Percentiles rank a stretch among this genome's conserved stretches.
Evolutionary conservation across 2,329 filamentous ascomycete species (phyloP).

Genomic region (Chaetothyriales sp.): DNA sequence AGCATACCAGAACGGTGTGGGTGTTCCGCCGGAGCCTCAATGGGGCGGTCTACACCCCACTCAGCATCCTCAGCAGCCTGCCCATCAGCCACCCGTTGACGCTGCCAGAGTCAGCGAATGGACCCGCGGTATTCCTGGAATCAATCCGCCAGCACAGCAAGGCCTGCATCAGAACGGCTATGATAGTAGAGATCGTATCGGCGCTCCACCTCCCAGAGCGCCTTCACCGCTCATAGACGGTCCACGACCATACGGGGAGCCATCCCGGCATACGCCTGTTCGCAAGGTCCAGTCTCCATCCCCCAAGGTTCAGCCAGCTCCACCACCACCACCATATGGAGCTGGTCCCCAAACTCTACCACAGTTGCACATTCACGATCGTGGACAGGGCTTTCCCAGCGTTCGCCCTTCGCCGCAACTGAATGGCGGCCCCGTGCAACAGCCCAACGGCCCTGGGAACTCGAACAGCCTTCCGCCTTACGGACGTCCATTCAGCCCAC

Average conservation of each 20-base stretch:
- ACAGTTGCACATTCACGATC: constrained; percentile 33
- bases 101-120: constrained; percentile 43
- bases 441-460: constrained; percentile 42
- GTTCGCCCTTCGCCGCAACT: constrained; percentile 34
- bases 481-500: constrained; percentile 58
- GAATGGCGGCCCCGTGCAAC: constrained; percentile 36
- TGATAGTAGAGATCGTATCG: constrained; percentile 59
- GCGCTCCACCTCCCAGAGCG: constrained; percentile 54
- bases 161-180: constrained; percentile 55
- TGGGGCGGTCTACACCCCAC: constrained; percentile 55
- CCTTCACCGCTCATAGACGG: constrained; percentile 63
- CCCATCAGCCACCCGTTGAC: constrained; percentile 33
- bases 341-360: constrained; percentile 32
- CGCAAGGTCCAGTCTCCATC: constrained; percentile 42
- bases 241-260: constrained; percentile 54
- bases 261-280: constrained; percentile 37
- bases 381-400: constrained; percentile 27
- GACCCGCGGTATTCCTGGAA: constrained; percentile 58
- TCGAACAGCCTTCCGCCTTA: constrained; percentile 54
- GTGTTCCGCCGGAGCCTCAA: constrained; percentile 70
- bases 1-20: constrained; percentile 74
- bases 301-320: constrained; percentile 42
- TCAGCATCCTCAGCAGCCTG: constrained; percentile 24
- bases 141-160: constrained; percentile 50
- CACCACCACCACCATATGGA: constrained; percentile 37